Evolutionary conservation across 2,329 filamentous ascomycete genomes (phyloP), one percentile per base, ranked within the genome.

Genomic region (Calonectria leucothoes): DNA sequence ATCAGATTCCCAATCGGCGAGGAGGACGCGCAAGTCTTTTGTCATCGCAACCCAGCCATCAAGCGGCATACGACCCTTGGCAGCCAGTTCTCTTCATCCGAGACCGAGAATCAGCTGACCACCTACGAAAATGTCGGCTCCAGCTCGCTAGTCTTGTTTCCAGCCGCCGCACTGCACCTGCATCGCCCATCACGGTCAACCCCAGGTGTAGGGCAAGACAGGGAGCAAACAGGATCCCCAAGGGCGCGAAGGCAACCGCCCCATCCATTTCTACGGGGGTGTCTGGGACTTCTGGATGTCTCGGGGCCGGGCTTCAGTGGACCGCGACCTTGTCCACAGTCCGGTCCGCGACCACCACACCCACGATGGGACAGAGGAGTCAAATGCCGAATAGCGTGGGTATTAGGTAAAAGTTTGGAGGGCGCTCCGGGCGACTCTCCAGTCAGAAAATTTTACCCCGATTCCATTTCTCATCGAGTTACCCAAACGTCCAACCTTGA

Each of bases 391-490:
- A 74, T 81, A 77, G 78, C 79, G 79, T 82, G 78, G 77, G 72
- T 75, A 83, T 84, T 84, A 84, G 78, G 82, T 84, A 84, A 84
- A 82, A 82, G 75, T 81, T 82, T 83, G 79, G 76, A 74, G 64
- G 39, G 61, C 45, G 71, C 66, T 75, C 75, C 70, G 75, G 70
- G 72, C 70, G 51, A 71, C 75, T 82, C 81, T 82, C 82, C 82
- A 84, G 81, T 83, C 82, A 83, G 80, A 83, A 81, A 35, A 74
- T 82, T 83, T 83, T 80, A 73, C 70, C 57, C 65, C 78, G 74
- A 84, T 81, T 81, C 80, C 70, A 82, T 82, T 83, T 82, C 80
- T 82, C 79, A 81, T 81, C 72, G 66, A 78, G 75, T 79, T 80
- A 78, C 77, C 76, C 75, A 76, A 77, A 74, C 77, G 57, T 72